A percentile compares a stretch with the other conserved stretches of the same genome.
These are phyloP conservation scores for Angomonas ambiguus DNA, from an alignment of 208 protist genomes.

Conservation along the genomic window DNA sequence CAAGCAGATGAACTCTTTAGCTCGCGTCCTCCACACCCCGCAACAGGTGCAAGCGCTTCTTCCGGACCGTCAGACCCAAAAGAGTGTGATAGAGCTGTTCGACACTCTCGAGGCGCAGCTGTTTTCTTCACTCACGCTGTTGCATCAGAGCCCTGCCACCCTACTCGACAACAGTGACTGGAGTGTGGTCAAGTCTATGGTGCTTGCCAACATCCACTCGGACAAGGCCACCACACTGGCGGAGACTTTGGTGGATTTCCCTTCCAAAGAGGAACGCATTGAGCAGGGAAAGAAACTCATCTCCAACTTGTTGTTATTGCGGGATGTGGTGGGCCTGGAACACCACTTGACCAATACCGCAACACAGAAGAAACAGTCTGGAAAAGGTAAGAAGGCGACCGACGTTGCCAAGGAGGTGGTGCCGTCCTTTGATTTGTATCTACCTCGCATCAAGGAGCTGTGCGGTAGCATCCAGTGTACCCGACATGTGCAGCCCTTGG, in stretches of 20 bases:
- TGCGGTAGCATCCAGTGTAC: not conserved
- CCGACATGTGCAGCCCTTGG: not conserved
- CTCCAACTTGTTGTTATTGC: slow-evolving; percentile 56
- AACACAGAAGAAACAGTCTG: not conserved
- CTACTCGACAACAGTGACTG: slow-evolving; percentile 83
- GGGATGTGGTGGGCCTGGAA: slow-evolving; percentile 59
- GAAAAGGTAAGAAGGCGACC: not conserved
- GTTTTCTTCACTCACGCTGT: slow-evolving; percentile 21
- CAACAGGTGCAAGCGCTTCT: slow-evolving; percentile 40
- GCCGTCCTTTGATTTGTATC: not conserved
- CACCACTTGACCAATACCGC: slow-evolving; percentile 17
- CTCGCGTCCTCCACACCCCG: slow-evolving; percentile 34
- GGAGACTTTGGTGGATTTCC: slow-evolving; percentile 44
- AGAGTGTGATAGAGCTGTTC: slow-evolving; percentile 62
- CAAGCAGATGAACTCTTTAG: slow-evolving; percentile 57
- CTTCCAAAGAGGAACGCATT: slow-evolving; percentile 29
- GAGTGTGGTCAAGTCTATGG: slow-evolving; percentile 46
- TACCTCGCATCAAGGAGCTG: not conserved
- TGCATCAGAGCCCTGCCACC: slow-evolving; percentile 9
- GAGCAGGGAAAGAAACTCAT: slow-evolving; percentile 38
- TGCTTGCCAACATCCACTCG: slow-evolving; percentile 75
- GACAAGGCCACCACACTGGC: slow-evolving; percentile 45
- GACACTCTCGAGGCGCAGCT: slow-evolving; percentile 17
- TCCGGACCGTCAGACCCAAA: slow-evolving; percentile 72
- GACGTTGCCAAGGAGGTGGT: not conserved